These are phyloP conservation scores for Fonsecaea pedrosoi DNA, from an alignment of 2,329 filamentous ascomycete genomes.

Conservation along the genomic window DNA sequence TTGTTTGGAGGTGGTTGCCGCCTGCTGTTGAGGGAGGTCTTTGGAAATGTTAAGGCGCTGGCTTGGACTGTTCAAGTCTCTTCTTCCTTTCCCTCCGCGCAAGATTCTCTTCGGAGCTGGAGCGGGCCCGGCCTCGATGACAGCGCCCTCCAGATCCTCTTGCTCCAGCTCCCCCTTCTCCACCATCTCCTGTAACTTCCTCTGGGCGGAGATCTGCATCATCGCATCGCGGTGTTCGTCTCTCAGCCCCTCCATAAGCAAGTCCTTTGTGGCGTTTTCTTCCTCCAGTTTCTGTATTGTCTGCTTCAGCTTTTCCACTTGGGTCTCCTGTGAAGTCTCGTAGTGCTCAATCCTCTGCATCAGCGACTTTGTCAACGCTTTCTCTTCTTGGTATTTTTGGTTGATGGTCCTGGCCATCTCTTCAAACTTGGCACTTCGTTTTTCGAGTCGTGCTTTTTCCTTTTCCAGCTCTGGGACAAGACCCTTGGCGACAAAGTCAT, in stretches of 20 bases:
- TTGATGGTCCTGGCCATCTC: constrained; percentile 77
- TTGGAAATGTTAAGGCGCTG: not conserved
- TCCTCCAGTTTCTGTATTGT: constrained; percentile 45
- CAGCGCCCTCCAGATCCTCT: constrained; percentile 65
- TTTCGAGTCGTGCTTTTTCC: constrained; percentile 72
- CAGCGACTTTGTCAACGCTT: constrained; percentile 79
- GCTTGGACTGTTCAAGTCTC: constrained; percentile 3
- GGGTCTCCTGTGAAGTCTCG: constrained; percentile 60
- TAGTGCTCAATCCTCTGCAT: constrained; percentile 77
- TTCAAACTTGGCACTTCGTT: constrained; percentile 73
- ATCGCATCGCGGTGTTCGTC: constrained; percentile 39
- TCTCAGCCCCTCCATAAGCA: constrained; percentile 38
- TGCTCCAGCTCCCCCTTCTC: constrained; percentile 78
- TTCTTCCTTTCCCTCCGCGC: constrained; percentile 15
- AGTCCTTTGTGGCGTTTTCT: constrained; percentile 39
- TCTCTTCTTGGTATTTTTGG: constrained; percentile 83
- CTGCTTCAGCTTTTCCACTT: constrained; percentile 62
- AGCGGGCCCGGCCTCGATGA: constrained; percentile 36
- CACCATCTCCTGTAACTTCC: constrained; percentile 40
- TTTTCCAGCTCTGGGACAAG: constrained; percentile 71
- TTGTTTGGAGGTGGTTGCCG: not conserved
- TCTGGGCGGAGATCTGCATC: constrained; percentile 39
- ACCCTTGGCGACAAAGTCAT: constrained; percentile 34
- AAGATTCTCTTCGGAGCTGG: constrained; percentile 23
- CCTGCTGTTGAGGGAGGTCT: not conserved